Conservation (phyloP, 169 alveolate genomes). For the Miamiensis avidus region DNA sequence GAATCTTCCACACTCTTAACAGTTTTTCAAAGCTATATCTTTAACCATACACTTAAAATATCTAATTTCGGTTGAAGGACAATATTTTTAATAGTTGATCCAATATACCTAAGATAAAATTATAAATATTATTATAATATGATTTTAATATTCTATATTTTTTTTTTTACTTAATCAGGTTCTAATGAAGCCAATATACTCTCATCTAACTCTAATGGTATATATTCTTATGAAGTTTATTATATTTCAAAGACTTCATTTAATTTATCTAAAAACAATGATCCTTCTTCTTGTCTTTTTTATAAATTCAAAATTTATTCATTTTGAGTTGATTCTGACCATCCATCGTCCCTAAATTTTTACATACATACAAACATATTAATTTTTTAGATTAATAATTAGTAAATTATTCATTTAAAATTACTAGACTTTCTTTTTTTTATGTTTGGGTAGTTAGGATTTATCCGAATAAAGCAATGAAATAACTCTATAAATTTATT, state of each 20-base stretch:
- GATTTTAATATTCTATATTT: not conserved
- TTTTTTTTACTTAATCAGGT: constrained; percentile 81
- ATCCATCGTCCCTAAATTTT: constrained; percentile 54
- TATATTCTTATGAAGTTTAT: constrained; percentile 66
- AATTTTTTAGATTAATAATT: not conserved
- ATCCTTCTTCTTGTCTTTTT: constrained; percentile 51
- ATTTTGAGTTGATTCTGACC: constrained; percentile 52
- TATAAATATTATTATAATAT: not conserved
- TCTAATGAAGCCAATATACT: constrained; percentile 58
- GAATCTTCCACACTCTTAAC: constrained; percentile 83
- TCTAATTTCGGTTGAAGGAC: constrained; percentile 67
- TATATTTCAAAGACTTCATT: constrained; percentile 70
- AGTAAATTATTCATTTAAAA: not conserved
- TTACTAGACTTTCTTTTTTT: constrained; percentile 20
- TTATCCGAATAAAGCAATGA: constrained; percentile 70
- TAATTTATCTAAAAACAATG: constrained; percentile 70
- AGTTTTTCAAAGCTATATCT: constrained; percentile 77
- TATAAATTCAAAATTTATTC: constrained; percentile 53
- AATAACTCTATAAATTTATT: no score
- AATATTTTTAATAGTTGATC: constrained; percentile 70
- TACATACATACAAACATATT: not conserved
- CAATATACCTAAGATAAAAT: constrained; percentile 7
- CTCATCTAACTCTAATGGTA: constrained; percentile 81
- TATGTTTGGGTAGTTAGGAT: constrained; percentile 54
- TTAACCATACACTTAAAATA: constrained; percentile 80